Evolutionary conservation across 164 flowering plant species (phyloP).

Genomic region (Buxus sempervirens): DNA sequence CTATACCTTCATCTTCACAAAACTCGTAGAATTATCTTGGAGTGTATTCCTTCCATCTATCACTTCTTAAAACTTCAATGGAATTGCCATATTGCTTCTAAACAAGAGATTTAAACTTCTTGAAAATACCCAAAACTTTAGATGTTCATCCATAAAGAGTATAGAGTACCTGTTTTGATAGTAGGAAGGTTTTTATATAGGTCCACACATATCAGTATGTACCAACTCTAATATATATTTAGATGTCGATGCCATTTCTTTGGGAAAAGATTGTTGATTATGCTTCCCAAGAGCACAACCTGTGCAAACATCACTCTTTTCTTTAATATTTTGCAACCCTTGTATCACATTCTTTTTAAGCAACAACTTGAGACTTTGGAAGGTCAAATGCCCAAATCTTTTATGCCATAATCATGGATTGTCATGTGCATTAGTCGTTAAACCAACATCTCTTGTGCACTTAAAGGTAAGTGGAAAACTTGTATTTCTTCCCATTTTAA

Average conservation of each 20-base stretch:
- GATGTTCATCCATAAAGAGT: conserved; percentile 1
- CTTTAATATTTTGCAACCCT: not conserved
- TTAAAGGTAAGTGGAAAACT: not conserved
- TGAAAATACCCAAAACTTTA: not conserved
- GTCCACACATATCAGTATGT: conserved; percentile 11
- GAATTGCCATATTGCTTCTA: not conserved
- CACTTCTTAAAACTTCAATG: not conserved
- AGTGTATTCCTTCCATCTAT: conserved; percentile 2
- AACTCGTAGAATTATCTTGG: not conserved
- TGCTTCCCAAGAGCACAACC: conserved; percentile 5
- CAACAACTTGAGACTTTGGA: not conserved
- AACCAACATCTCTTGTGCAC: too few species aligned
- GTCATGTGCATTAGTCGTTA: not conserved
- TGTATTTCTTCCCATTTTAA: not conserved
- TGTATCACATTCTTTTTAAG: not conserved
- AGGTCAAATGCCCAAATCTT: not conserved
- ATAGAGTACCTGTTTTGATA: not conserved
- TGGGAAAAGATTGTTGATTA: not conserved
- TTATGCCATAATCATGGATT: not conserved
- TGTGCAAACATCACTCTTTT: not conserved
- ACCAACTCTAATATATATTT: not conserved
- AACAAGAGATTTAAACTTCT: not conserved
- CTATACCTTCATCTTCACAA: conserved; percentile 2
- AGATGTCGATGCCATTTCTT: not conserved
- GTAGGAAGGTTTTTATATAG: not conserved